Evolutionary conservation across 2,329 filamentous ascomycete genomes (phyloP).

Genomic region (Botrytis fabae): DNA sequence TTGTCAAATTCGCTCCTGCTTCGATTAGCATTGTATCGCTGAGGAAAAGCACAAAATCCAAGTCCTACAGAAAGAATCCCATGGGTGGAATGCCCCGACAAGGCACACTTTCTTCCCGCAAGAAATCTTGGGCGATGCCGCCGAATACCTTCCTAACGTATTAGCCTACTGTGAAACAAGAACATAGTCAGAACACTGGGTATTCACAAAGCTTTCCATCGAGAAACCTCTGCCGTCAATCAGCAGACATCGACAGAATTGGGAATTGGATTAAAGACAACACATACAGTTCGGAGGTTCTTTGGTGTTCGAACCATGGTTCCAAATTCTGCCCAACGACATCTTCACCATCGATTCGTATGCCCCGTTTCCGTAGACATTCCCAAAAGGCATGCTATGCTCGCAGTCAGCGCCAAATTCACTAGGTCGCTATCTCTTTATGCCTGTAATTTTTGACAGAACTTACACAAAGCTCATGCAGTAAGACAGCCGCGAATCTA

Average conservation of each 20-base stretch:
- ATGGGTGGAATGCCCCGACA: conserved; percentile 17
- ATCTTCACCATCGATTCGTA: background rate
- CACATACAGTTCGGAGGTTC: conserved; percentile 12
- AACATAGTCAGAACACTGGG: background rate
- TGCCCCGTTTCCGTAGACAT: background rate
- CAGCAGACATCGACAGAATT: background rate
- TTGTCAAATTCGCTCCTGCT: conserved; percentile 13
- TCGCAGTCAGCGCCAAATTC: background rate
- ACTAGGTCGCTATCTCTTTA: background rate
- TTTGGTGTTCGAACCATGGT: conserved; percentile 18
- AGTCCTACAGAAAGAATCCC: conserved; percentile 15
- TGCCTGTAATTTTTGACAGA: background rate
- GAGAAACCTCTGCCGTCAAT: conserved; percentile 6
- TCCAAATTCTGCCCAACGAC: background rate
- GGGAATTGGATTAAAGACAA: background rate
- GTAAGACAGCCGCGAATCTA: background rate
- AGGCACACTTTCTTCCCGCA: background rate
- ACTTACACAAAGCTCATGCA: conserved; percentile 20
- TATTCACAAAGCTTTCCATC: conserved; percentile 15
- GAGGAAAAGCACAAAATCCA: background rate
- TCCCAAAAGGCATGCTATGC: conserved; percentile 18
- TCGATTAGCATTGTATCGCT: background rate
- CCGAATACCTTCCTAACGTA: conserved; percentile 4
- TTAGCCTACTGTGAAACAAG: background rate
- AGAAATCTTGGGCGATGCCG: conserved; percentile 3